phyloP scores from a whole-genome alignment of 768 basidiomycete species.

The Hypholoma fasciculare region DNA sequence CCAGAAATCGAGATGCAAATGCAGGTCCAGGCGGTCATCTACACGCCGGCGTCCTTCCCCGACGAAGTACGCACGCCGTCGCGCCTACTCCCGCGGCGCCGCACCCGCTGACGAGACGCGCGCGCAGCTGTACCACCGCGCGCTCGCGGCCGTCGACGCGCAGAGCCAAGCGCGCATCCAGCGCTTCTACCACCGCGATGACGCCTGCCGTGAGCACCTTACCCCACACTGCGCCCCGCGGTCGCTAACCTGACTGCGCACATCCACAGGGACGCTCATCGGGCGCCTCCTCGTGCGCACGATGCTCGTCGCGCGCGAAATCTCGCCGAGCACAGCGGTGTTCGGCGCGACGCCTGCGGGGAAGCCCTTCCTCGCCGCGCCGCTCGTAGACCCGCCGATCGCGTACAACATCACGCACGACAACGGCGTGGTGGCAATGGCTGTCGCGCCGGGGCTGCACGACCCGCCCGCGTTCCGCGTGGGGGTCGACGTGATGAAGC shows the following conservation, averaged over 20 bases:
- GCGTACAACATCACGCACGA: constrained; percentile 87
- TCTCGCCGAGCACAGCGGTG: constrained; percentile 43
- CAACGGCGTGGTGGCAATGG: constrained; percentile 70
- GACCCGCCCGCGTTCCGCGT: constrained; percentile 57
- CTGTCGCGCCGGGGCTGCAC: constrained; percentile 43
- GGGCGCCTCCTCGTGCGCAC: constrained; percentile 74
- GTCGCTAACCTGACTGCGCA: not conserved
- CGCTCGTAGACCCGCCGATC: constrained; percentile 44
- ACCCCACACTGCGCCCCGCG: not conserved
- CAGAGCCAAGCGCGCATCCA: constrained; percentile 57
- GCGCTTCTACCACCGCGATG: constrained; percentile 69
- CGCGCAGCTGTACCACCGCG: constrained; percentile 60
- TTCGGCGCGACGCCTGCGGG: constrained; percentile 62
- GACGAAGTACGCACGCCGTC: constrained; percentile 36
- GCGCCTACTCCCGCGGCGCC: not conserved
- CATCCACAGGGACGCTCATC: constrained; percentile 64
- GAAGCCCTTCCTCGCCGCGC: constrained; percentile 71
- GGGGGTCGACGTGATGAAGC: constrained; percentile 84
- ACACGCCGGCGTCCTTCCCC: constrained; percentile 37
- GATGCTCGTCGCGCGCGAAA: constrained; percentile 58
- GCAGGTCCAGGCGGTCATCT: constrained; percentile 46
- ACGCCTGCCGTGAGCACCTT: constrained; percentile 65
- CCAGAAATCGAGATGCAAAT: constrained; percentile 35
- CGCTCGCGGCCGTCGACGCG: constrained; percentile 57
- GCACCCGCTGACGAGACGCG: constrained; percentile 4